Evolutionary conservation across 208 protist genomes (phyloP), one percentile per base, ranked within the genome.

Genomic region (Trypanosoma congolense): DNA sequence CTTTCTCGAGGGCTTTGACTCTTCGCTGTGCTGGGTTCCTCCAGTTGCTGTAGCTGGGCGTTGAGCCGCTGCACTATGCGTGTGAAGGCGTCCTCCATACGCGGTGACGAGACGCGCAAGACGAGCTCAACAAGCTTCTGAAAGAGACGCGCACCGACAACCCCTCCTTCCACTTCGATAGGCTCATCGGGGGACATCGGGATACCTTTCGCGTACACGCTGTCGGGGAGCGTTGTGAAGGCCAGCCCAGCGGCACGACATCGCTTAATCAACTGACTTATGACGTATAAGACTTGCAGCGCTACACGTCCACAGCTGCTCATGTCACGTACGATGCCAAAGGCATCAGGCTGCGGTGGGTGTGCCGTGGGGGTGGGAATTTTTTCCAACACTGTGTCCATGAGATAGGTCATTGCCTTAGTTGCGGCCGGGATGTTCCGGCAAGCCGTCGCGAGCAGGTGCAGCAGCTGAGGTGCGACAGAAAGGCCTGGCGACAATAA

Each of bases 191-290:
- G 47, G 29, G 47, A 36, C 21, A 33, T 65, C 4, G 51, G 30
- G n/a, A 69, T 43, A 30, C 75, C 76, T 18, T 47, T 33, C 19
- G 68, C 68, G 24, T 77, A 63, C 4, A 71, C 61, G 33, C 53
- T 46, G 26, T 67, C 61, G 14, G 61, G 61, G 14, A 67, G 45
- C 22, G 45, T 67, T 22, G 38, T 56, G 35, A 67, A 59, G 44
- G 53, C 56, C 38, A 67, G 18, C 19, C 53, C 61, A 6, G 47
- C 53, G 2, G 61, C 36, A 35, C 61, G 61, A 30, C 61, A 67
- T 2, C 61, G 46, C 16, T 55, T 46, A 47, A 60, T 48, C n/a
- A 67, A 49, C 16, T 57, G 56, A 16, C 51, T 25, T 42, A 67
- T 47, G 4, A 53, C 46, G 33, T 43, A 25, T 6, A 61, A 3